A percentile compares a stretch with the other conserved stretches of the same genome.
Evolutionary conservation across 2,329 filamentous ascomycete species (phyloP).

Genomic region (Hypocrella siamensis): DNA sequence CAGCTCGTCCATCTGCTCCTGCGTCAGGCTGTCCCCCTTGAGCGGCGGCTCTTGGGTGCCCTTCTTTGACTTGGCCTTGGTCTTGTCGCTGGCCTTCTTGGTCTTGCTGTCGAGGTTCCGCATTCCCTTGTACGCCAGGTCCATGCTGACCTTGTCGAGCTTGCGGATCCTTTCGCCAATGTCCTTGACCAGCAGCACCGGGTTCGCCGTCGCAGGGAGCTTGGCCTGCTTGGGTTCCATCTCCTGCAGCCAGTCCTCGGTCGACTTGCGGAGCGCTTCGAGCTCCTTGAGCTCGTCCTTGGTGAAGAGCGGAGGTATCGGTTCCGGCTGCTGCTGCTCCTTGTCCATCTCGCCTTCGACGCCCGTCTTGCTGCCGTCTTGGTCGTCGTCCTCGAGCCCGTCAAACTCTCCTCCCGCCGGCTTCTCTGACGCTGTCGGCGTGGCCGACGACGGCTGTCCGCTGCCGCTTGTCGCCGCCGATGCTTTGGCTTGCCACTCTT

Average conservation of each 20-base stretch:
- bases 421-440: conserved; percentile 30
- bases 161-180: conserved; percentile 52
- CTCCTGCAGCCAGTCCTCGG: conserved; percentile 59
- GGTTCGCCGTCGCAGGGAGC: conserved; percentile 55
- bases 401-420: conserved; percentile 46
- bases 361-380: conserved; percentile 18
- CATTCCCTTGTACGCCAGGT: conserved; percentile 56
- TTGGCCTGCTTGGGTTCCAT: conserved; percentile 56
- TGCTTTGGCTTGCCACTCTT: conserved; percentile 41
- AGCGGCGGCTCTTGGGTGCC: conserved; percentile 21
- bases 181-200: conserved; percentile 58
- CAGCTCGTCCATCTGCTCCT: conserved; percentile 27
- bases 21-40: conserved; percentile 21
- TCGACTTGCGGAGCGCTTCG: conserved; percentile 44
- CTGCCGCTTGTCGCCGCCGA: conserved; percentile 20
- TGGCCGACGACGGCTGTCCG: conserved; percentile 28
- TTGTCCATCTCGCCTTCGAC: conserved; percentile 30
- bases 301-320: conserved; percentile 53
- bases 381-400: conserved; percentile 61
- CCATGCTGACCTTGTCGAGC: conserved; percentile 54
- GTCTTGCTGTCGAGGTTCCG: conserved; percentile 26
- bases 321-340: conserved; percentile 27
- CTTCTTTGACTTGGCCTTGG: conserved; percentile 20
- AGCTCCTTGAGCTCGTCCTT: conserved; percentile 55
- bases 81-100: conserved; percentile 20